phyloP scores from a whole-genome alignment of 768 basidiomycete species.

The Leccinum olivaceopallidum region DNA sequence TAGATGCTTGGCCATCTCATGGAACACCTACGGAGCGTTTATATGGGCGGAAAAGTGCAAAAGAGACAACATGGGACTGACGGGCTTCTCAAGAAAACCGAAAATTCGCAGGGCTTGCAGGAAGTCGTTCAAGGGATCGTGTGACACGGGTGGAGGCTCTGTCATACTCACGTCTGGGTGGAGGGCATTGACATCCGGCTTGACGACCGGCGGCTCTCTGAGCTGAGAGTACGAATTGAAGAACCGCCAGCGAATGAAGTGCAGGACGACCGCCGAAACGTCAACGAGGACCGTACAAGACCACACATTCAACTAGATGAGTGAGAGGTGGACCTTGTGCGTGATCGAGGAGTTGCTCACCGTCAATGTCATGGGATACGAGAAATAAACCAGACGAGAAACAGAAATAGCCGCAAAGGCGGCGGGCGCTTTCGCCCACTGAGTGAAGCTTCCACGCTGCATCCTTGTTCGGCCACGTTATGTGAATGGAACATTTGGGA shows the following conservation, averaged over 20 bases:
- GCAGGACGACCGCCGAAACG: slow-evolving; percentile 64
- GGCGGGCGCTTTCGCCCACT: slow-evolving; percentile 65
- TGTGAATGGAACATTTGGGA: background rate
- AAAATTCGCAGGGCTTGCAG: slow-evolving; percentile 95
- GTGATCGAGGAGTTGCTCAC: slow-evolving; percentile 41
- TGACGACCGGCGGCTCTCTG: slow-evolving; percentile 35
- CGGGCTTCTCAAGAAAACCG: slow-evolving; percentile 97
- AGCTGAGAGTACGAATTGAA: slow-evolving; percentile 52
- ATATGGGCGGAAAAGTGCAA: background rate
- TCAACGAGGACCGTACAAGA: slow-evolving; percentile 79
- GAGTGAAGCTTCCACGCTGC: slow-evolving; percentile 68
- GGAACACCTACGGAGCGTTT: slow-evolving; percentile 68
- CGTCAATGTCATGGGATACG: slow-evolving; percentile 88
- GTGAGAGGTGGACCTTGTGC: background rate
- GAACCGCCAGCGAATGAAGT: slow-evolving; percentile 62
- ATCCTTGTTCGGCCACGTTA: background rate
- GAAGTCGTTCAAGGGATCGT: slow-evolving; percentile 97
- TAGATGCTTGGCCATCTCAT: slow-evolving; percentile 93
- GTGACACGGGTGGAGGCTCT: slow-evolving; percentile 76
- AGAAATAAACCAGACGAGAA: slow-evolving; percentile 79
- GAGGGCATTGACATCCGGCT: slow-evolving; percentile 81
- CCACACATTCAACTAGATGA: slow-evolving; percentile 80
- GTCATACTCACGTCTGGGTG: slow-evolving; percentile 89
- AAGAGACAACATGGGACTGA: slow-evolving; percentile 36
- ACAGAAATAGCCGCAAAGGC: slow-evolving; percentile 82